Percentiles rank a stretch among this genome's conserved stretches.
phyloP scores from a whole-genome alignment of 495 filamentous ascomycete genomes.

The Arthonia radiata region DNA sequence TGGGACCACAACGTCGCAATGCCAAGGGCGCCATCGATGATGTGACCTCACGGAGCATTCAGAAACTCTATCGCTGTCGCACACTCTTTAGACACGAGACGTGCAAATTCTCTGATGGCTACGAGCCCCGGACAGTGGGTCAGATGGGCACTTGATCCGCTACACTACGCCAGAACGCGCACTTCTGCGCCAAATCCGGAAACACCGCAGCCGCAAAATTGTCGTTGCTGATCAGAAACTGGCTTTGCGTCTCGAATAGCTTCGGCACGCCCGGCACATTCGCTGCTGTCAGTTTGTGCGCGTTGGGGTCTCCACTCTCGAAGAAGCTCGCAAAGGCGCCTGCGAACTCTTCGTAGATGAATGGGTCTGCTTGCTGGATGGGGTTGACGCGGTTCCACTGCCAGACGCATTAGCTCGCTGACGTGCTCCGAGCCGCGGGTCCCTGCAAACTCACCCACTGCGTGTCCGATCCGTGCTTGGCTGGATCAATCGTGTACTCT shows the following conservation, averaged over 20 bases:
- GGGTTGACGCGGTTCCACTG: slow-evolving; percentile 33
- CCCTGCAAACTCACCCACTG: slow-evolving; percentile 20
- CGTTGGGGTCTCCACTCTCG: slow-evolving; percentile 31
- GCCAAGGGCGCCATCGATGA: too few relatives aligned
- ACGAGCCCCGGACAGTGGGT: too few relatives aligned
- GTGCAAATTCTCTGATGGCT: too few relatives aligned
- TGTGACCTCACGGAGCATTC: too few relatives aligned
- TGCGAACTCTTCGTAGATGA: slow-evolving; percentile 30
- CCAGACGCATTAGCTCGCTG: slow-evolving; percentile 1
- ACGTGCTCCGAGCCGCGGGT: not conserved
- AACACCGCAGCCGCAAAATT: slow-evolving; percentile 19
- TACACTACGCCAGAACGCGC: slow-evolving; percentile 28
- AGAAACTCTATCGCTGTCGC: too few relatives aligned
- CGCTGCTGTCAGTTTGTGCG: slow-evolving; percentile 26
- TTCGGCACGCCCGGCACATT: slow-evolving; percentile 21
- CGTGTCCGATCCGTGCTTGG: slow-evolving; percentile 32
- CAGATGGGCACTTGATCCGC: slow-evolving; percentile 18
- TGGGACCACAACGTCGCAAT: too few relatives aligned
- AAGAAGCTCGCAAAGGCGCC: slow-evolving; percentile 36
- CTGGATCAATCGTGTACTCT: slow-evolving; percentile 33
- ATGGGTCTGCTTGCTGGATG: slow-evolving; percentile 23
- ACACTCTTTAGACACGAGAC: too few relatives aligned
- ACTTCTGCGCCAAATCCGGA: slow-evolving; percentile 19
- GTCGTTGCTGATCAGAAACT: slow-evolving; percentile 24
- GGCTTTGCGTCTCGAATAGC: slow-evolving; percentile 12